Evolutionary conservation across 1,284 basidiomycete species (phyloP), one percentile per base, ranked within the genome.

Genomic region (Peniophora sp.): DNA sequence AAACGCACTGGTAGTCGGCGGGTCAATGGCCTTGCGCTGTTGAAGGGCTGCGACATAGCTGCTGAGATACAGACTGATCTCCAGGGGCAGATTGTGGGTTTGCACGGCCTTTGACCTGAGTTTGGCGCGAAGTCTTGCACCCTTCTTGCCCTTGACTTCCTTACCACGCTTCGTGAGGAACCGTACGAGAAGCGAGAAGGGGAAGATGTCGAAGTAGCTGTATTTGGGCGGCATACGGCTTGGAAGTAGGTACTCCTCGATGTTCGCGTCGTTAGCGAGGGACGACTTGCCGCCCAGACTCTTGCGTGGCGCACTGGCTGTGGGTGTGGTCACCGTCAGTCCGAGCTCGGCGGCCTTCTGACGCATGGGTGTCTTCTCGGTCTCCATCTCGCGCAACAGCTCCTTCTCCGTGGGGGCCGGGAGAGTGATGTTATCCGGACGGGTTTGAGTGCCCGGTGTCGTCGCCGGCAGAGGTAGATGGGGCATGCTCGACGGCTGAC

Each of bases 41-140:
- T 86, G 83, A 52, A 88, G 61, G 0, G 76, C 69, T 0, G 81
- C 68, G 15, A 88, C 71, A 62, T 85, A 88, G 27, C 81, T 81
- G 51, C 79, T 83, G 81, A 89, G 68, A 65, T 88, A 89, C 52
- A 88, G 66, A 8, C 80, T 83, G 50, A 89, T 76, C 66, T 88
- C 87, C 48, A 88, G 66, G 0, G 87, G 87, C 35, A 88, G 64
- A 61, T 88, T 88, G 53, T 84, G 82, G 39, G 78, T 79, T 12
- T 32, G 27, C 17, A 76, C 69, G 6, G 71, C 62, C 54, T 68
- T 66, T 50, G 68, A 65, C 42, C 66, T 62, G 60, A 79, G 64
- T 61, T 70, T 72, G 8, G 79, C 80, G 41, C 79, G 68, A 47
- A 77, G 56, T 52, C 68, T 68, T 20, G 78, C 80, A 2, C 73